Evolutionary conservation across 2,329 filamentous ascomycete genomes (phyloP).

Genomic region (Biscogniauxia mediterranea): DNA sequence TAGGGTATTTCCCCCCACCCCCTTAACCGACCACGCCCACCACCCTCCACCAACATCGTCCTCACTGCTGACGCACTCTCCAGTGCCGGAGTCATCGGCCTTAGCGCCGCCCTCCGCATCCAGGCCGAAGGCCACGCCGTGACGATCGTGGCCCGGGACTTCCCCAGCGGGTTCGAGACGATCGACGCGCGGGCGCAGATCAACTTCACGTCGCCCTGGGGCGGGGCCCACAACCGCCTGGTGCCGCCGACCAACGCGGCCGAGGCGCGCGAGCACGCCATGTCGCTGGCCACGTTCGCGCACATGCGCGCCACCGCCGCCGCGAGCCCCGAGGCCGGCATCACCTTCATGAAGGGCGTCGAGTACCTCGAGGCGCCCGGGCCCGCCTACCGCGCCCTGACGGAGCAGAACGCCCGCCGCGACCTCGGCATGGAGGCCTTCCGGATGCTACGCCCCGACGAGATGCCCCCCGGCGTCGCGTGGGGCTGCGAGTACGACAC

Average conservation of each 20-base stretch:
- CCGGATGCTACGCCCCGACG: constrained; percentile 32
- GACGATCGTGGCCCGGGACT: constrained; percentile 45
- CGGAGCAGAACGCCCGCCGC: constrained; percentile 26
- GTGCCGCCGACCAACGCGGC: constrained; percentile 40
- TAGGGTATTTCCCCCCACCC: constrained; percentile 22
- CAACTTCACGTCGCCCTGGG: constrained; percentile 58
- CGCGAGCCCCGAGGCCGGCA: constrained; percentile 39
- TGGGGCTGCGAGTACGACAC: constrained; percentile 52
- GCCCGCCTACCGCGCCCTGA: constrained; percentile 39
- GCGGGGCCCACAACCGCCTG: constrained; percentile 54
- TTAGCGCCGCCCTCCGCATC: constrained; percentile 47
- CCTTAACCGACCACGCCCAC: not conserved
- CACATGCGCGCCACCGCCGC: constrained; percentile 38
- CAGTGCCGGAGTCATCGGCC: constrained; percentile 54
- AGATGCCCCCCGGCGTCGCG: constrained; percentile 43
- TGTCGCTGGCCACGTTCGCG: constrained; percentile 42
- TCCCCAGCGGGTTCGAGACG: constrained; percentile 47
- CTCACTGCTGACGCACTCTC: not conserved
- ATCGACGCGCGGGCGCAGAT: constrained; percentile 40
- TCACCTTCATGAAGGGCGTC: constrained; percentile 48
- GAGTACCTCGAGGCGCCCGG: constrained; percentile 51
- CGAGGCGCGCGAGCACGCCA: constrained; percentile 41
- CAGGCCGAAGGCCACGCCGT: constrained; percentile 41
- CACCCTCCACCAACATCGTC: not conserved
- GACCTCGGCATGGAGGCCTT: constrained; percentile 39